Evolutionary conservation across 495 filamentous ascomycete species (phyloP).

Genomic region (Patellaria atrata): DNA sequence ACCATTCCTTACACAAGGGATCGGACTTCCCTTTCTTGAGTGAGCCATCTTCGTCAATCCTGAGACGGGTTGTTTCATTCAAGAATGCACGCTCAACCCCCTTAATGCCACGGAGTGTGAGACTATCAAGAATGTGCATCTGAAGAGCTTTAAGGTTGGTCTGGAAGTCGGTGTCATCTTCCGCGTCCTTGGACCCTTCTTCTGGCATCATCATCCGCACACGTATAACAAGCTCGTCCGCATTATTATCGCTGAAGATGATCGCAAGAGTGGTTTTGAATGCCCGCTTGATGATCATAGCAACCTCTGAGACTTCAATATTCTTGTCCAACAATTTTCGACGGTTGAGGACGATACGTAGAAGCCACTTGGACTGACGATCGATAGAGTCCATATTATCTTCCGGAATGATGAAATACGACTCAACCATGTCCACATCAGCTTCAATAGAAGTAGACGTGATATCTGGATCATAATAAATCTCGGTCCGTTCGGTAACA

Average conservation of each 20-base stretch:
- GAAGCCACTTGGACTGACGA: constrained; percentile 81
- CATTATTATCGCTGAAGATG: constrained; percentile 96
- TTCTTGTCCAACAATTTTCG: constrained; percentile 92
- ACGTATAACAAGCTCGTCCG: constrained; percentile 86
- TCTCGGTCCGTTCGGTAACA: constrained; percentile 80
- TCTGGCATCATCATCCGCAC: constrained; percentile 59
- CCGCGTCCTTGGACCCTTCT: constrained; percentile 54
- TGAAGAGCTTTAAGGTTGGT: constrained; percentile 81
- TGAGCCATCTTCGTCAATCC: constrained; percentile 47
- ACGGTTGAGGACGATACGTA: constrained; percentile 85
- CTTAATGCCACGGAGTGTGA: constrained; percentile 77
- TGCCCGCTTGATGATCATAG: constrained; percentile 69
- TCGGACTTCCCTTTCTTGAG: constrained; percentile 55
- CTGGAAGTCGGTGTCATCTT: constrained; percentile 71
- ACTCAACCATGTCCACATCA: constrained; percentile 88
- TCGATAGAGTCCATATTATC: constrained; percentile 53
- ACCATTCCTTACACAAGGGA: constrained; percentile 73
- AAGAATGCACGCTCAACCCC: constrained; percentile 87
- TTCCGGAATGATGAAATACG: constrained; percentile 91
- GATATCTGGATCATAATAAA: constrained; percentile 94
- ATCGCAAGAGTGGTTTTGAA: constrained; percentile 81
- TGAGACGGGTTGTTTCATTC: constrained; percentile 57
- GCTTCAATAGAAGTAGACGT: constrained; percentile 69
- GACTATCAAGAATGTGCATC: constrained; percentile 74
- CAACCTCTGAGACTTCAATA: constrained; percentile 82